Evolutionary conservation across 192 early-diverging fungal genomes (phyloP), one percentile per base, ranked within the genome.

Genomic region (Coemansia sp.): DNA sequence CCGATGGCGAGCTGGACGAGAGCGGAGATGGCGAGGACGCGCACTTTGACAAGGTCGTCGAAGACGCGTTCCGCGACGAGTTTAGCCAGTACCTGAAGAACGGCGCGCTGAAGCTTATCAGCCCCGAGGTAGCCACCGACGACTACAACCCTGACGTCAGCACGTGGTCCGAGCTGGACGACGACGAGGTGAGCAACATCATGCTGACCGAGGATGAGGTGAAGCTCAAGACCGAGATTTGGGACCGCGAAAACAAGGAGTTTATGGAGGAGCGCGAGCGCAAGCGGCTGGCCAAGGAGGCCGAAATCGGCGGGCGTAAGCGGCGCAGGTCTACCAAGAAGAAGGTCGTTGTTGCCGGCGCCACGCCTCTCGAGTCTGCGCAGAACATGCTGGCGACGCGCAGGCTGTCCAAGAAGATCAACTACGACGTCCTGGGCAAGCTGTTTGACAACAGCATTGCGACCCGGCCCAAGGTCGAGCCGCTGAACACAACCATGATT

Each of bases 341-440:
- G 52, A 64, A 68, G 58, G 55, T 60, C 27, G 51, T 61, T 4
- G 60, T 74, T 4, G 66, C 77, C 0, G 76, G 84, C 1, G 67
- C 85, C 20, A 85, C 89, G 6, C 86, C 90, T 19, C 78, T 87
- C 7, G 93, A 98, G 67, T 91, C 94, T 2, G 86, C 90, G 16
- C 83, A 86, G 60, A 87, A 86, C 35, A 71, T 96, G 46, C 61
- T 95, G 24, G 72, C 83, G 9, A 77, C 83, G 36, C 93, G 90
- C 56, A 73, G 84, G 35, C 70, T 91, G 58, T 96, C 95, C 18
- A 93, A 92, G 58, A 94, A 96, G 67, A 94, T 98, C 68, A 95
- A 95, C 72, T 91, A 94, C 60, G 85, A 85, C 0, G 84, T 89
- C 0, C 78, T 97, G 58, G 87, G 90, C 23, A 85, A 82, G 46